These are phyloP conservation scores for Xanthoconium purpureum DNA, from an alignment of 768 basidiomycete genomes.

Conservation along the genomic window DNA sequence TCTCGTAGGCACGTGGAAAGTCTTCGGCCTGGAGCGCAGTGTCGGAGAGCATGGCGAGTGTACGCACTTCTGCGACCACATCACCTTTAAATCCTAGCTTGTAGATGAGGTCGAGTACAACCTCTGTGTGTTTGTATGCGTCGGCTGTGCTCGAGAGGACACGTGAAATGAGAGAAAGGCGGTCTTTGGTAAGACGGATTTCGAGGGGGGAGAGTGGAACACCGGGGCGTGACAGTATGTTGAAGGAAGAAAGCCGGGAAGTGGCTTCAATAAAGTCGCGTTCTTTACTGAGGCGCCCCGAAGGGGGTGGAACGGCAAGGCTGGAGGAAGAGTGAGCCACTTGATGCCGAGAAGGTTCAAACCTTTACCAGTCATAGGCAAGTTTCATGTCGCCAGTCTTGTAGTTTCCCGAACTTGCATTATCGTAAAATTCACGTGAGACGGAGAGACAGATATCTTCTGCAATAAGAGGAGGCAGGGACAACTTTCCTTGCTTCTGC, in stretches of 20 bases:
- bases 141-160: constrained; percentile 83
- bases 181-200: constrained; percentile 87
- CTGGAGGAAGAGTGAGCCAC: constrained; percentile 39
- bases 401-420: constrained; percentile 88
- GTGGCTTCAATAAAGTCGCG: constrained; percentile 97
- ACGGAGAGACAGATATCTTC: constrained; percentile 80
- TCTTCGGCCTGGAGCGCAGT: constrained; percentile 83
- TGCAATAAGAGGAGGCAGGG: constrained; percentile 46
- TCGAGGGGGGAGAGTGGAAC: constrained; percentile 86
- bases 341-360: background rate
- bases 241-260: constrained; percentile 91
- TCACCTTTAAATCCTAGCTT: constrained; percentile 83
- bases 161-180: constrained; percentile 80
- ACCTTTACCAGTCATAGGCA: constrained; percentile 86
- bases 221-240: constrained; percentile 70
- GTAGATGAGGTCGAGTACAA: constrained; percentile 84
- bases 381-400: constrained; percentile 94
- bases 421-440: constrained; percentile 92
- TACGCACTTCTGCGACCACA: constrained; percentile 72
- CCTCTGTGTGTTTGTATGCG: constrained; percentile 88
- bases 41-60: constrained; percentile 87
- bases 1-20: constrained; percentile 68
- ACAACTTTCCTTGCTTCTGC: constrained; percentile 42
- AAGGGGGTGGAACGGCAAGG: constrained; percentile 66
- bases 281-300: constrained; percentile 62